These are phyloP conservation scores for Elsinoe perseae DNA, from an alignment of 2,329 filamentous ascomycete species.

Conservation along the genomic window DNA sequence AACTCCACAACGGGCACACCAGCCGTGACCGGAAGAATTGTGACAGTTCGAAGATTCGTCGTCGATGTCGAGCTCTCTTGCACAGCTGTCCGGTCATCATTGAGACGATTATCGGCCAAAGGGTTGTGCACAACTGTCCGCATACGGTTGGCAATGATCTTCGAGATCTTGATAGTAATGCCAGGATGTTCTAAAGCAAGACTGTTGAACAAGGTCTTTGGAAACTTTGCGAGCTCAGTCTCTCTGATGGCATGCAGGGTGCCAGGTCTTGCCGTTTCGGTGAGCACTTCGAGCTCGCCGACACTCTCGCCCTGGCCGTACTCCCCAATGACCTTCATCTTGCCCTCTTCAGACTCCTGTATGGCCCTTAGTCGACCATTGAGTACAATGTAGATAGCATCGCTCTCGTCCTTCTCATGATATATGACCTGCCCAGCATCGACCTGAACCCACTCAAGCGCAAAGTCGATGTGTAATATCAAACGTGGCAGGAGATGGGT, in stretches of 20 bases:
- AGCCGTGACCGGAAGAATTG: slow-evolving; percentile 80
- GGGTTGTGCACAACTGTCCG: slow-evolving; percentile 78
- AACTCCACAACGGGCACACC: slow-evolving; percentile 95
- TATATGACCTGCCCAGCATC: slow-evolving; percentile 92
- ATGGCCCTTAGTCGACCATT: slow-evolving; percentile 86
- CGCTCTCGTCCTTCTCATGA: slow-evolving; percentile 88
- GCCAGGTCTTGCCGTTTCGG: slow-evolving; percentile 81
- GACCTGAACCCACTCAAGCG: slow-evolving; percentile 95
- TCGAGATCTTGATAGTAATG: slow-evolving; percentile 98
- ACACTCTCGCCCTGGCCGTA: slow-evolving; percentile 97
- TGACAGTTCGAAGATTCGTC: slow-evolving; percentile 85
- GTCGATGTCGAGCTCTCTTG: slow-evolving; percentile 69
- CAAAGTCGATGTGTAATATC: slow-evolving; percentile 95
- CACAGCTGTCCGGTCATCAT: slow-evolving; percentile 44
- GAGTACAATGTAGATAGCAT: slow-evolving; percentile 95
- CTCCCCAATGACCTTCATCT: slow-evolving; percentile 79
- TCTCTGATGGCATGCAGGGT: slow-evolving; percentile 94
- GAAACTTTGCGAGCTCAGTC: slow-evolving; percentile 92
- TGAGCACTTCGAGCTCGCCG: slow-evolving; percentile 92
- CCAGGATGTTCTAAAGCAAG: slow-evolving; percentile 93
- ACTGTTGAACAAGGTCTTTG: slow-evolving; percentile 93
- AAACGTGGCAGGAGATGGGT: slow-evolving; percentile 82
- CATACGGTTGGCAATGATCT: slow-evolving; percentile 96
- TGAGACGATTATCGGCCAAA: slow-evolving; percentile 37
- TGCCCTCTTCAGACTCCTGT: slow-evolving; percentile 70